A percentile compares a stretch with the other conserved stretches of the same genome.
These are phyloP conservation scores for Punctularia strigosozonata DNA, from an alignment of 768 basidiomycete species.

Conservation along the genomic window DNA sequence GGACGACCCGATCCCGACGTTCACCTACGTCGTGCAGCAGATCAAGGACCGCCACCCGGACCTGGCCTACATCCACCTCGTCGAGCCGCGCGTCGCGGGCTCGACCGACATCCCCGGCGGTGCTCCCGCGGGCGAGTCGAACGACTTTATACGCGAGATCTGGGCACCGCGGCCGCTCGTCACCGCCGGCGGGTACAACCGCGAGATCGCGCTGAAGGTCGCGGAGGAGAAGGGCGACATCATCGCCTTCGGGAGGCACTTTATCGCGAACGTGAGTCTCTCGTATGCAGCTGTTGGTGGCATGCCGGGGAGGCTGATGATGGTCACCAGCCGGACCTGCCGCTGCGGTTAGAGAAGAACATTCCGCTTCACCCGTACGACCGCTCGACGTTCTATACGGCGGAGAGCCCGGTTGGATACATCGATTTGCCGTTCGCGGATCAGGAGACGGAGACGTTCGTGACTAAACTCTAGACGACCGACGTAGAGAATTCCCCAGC, in stretches of 20 bases:
- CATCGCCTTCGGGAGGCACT: constrained; percentile 25
- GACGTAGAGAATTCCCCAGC: no score
- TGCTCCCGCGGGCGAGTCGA: constrained; percentile 15
- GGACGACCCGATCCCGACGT: constrained; percentile 43
- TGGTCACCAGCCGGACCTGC: neutral
- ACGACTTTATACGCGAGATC: constrained; percentile 32
- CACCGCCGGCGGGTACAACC: constrained; percentile 31
- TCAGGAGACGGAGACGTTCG: neutral
- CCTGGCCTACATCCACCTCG: constrained; percentile 26
- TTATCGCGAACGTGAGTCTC: neutral
- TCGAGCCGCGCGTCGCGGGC: constrained; percentile 17
- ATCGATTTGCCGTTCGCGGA: neutral
- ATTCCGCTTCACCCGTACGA: neutral
- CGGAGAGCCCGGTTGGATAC: neutral
- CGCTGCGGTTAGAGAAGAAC: neutral
- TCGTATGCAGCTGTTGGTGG: no score
- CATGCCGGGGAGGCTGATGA: neutral
- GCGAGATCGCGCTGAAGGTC: constrained; percentile 23
- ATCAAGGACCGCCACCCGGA: constrained; percentile 28
- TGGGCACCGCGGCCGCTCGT: constrained; percentile 32
- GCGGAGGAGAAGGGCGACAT: constrained; percentile 23
- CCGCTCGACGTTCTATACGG: neutral
- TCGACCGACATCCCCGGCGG: neutral
- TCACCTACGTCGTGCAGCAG: constrained; percentile 32
- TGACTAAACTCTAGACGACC: no score